phyloP scores from a whole-genome alignment of 208 protist species.

The Trypanosoma caninum region DNA sequence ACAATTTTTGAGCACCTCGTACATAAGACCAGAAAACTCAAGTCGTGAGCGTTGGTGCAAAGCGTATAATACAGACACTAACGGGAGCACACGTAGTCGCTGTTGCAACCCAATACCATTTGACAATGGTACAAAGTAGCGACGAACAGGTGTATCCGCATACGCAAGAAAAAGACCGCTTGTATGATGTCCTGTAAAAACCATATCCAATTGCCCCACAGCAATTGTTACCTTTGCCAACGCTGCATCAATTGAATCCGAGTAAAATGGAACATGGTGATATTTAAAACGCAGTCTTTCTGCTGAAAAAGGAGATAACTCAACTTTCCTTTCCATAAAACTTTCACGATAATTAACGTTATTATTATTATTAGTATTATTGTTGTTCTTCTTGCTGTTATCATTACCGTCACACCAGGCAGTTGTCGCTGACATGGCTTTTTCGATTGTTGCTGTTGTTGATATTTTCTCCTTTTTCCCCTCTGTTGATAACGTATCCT shows the following conservation, averaged over 20 bases:
- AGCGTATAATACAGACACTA: constrained; percentile 64
- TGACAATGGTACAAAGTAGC: constrained; percentile 64
- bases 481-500: not conserved
- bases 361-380: constrained; percentile 3
- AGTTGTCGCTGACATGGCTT: not conserved
- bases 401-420: not conserved
- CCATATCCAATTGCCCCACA: constrained; percentile 67
- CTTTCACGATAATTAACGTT: constrained; percentile 10
- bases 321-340: not conserved
- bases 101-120: constrained; percentile 68
- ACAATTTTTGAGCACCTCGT: constrained; percentile 77
- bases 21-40: constrained; percentile 74
- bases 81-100: constrained; percentile 73
- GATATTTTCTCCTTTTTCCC: not conserved
- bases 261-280: not conserved
- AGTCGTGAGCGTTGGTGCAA: constrained; percentile 57
- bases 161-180: constrained; percentile 50
- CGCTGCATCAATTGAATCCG: constrained; percentile 22
- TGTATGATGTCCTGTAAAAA: constrained; percentile 60
- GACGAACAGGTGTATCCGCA: constrained; percentile 41
- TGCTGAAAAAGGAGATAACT: not conserved
- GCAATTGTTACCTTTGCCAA: constrained; percentile 59
- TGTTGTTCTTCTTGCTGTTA: not conserved
- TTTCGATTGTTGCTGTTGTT: not conserved
- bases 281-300: not conserved